Conservation (phyloP, 1,284 basidiomycete genomes). For the Leccinum fallax region DNA sequence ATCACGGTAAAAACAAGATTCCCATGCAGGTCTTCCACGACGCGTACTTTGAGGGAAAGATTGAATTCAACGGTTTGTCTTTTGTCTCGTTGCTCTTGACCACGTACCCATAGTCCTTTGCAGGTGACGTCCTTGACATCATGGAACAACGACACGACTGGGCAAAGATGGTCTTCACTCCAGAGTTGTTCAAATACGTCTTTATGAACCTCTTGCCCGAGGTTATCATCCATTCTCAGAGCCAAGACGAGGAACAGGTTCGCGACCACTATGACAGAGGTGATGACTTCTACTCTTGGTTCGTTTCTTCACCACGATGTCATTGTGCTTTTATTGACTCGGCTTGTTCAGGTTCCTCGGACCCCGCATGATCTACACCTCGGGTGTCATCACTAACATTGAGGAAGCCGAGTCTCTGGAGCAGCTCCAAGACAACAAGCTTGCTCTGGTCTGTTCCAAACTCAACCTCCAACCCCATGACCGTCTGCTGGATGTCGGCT, state of each 20-base stretch:
- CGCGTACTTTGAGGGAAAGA: constrained; percentile 96
- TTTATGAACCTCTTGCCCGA: constrained; percentile 89
- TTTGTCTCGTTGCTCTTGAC: constrained; percentile 6
- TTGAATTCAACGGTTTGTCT: constrained; percentile 84
- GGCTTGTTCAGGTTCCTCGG: constrained; percentile 75
- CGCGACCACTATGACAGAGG: constrained; percentile 97
- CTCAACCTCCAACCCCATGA: constrained; percentile 85
- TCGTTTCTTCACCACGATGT: constrained; percentile 11
- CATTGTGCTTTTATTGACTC: background rate
- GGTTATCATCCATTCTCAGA: constrained; percentile 87
- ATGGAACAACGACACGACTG: constrained; percentile 97
- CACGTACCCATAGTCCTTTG: constrained; percentile 11
- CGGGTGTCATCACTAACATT: constrained; percentile 83
- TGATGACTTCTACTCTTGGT: constrained; percentile 94
- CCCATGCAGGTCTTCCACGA: constrained; percentile 99
- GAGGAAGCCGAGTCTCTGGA: constrained; percentile 86
- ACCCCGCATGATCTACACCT: constrained; percentile 97
- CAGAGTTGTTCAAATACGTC: constrained; percentile 93
- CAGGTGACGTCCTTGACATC: constrained; percentile 90
- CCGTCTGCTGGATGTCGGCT: constrained; percentile 90
- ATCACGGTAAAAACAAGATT: constrained; percentile 86
- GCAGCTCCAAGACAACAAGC: constrained; percentile 98
- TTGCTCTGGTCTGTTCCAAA: constrained; percentile 94
- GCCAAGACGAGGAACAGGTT: constrained; percentile 95
- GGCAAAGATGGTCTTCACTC: constrained; percentile 87